Conservation (phyloP, 2,329 filamentous ascomycete genomes). For the Blastomyces parvus region DNA sequence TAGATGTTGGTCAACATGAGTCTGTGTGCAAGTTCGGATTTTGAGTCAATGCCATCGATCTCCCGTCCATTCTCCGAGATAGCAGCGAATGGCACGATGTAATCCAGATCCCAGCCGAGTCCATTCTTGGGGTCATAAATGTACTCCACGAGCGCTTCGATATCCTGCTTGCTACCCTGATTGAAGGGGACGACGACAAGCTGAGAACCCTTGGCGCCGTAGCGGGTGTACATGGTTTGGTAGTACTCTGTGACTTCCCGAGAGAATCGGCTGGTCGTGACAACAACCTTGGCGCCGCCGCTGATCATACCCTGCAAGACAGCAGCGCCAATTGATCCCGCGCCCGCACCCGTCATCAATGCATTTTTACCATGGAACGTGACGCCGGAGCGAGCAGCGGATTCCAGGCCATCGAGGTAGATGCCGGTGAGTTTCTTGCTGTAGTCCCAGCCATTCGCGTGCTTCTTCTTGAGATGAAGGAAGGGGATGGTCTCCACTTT, state of each 20-base stretch:
- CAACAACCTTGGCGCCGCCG: conserved; percentile 91
- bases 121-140: conserved; percentile 96
- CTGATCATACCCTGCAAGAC: conserved; percentile 93
- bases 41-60: conserved; percentile 93
- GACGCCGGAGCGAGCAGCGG: conserved; percentile 76
- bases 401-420: conserved; percentile 85
- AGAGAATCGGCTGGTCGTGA: conserved; percentile 94
- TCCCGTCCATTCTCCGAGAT: conserved; percentile 97
- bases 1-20: conserved; percentile 98
- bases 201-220: conserved; percentile 86
- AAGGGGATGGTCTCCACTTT: conserved; percentile 98
- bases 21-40: conserved; percentile 92
- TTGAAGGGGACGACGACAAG: conserved; percentile 98
- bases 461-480: conserved; percentile 94
- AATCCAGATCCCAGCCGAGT: conserved; percentile 96
- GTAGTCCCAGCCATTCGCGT: conserved; percentile 94
- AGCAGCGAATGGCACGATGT: conserved; percentile 88
- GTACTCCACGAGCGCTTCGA: conserved; percentile 87
- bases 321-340: conserved; percentile 93
- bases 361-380: conserved; percentile 92
- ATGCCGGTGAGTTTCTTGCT: conserved; percentile 95
- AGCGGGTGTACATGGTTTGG: conserved; percentile 94
- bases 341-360: conserved; percentile 96
- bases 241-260: conserved; percentile 98
- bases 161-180: conserved; percentile 95